Evolutionary conservation across 1,284 basidiomycete genomes (phyloP).

Genomic region (Ganoderma resinaceum): DNA sequence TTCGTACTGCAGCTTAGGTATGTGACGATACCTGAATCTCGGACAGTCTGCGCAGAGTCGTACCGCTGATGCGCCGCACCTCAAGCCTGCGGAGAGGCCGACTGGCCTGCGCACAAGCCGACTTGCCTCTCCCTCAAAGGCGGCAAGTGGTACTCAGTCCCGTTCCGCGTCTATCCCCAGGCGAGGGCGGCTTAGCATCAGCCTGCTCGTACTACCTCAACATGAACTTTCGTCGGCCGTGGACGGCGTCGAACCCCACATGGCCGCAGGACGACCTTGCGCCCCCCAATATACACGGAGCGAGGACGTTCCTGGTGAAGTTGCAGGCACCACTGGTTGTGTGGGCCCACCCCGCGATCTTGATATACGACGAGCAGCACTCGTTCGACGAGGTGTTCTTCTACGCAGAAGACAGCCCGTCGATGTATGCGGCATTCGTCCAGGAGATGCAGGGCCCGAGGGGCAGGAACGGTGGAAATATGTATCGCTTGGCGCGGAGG

Average conservation of each 20-base stretch:
- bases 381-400: conserved; percentile 45
- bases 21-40: too few species aligned
- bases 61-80: too few species aligned
- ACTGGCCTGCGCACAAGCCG: too few species aligned
- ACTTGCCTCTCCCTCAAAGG: too few species aligned
- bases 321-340: conserved; percentile 38
- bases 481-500: conserved; percentile 42
- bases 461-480: conserved; percentile 34
- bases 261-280: conserved; percentile 10
- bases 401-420: conserved; percentile 20
- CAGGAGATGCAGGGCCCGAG: conserved; percentile 29
- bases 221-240: background rate
- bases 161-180: conserved; percentile 31
- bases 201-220: conserved; percentile 18
- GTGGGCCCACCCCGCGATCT: conserved; percentile 27
- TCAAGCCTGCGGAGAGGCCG: too few species aligned
- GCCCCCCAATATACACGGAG: conserved; percentile 44
- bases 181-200: conserved; percentile 21
- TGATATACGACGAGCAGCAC: conserved; percentile 48
- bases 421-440: conserved; percentile 28
- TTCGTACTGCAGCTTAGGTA: too few species aligned
- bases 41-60: too few species aligned
- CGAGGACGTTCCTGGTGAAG: conserved; percentile 50
- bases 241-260: background rate
- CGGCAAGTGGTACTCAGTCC: conserved; percentile 42